phyloP scores from a whole-genome alignment of 257 asterid genomes.

The Nicotiana paniculata region DNA sequence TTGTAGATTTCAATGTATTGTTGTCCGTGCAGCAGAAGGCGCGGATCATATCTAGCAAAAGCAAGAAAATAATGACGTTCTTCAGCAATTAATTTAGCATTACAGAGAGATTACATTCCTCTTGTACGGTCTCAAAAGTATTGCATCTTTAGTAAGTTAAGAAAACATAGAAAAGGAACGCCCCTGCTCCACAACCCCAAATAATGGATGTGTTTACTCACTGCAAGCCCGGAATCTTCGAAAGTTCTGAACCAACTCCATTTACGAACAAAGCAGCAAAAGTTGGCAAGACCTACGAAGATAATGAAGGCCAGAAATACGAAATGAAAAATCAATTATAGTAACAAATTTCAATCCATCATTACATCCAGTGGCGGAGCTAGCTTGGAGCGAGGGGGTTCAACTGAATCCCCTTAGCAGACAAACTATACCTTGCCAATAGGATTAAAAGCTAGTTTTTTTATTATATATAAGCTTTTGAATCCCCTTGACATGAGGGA shows the following conservation, averaged over 20 bases:
- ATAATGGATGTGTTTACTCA: conserved; percentile 25
- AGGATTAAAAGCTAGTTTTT: no score
- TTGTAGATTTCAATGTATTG: conserved; percentile 77
- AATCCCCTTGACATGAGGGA: no score
- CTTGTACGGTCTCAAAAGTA: no score
- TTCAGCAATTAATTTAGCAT: background rate
- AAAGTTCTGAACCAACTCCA: conserved; percentile 26
- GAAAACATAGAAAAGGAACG: background rate
- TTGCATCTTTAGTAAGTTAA: background rate
- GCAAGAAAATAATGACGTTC: background rate
- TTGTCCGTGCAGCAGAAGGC: conserved; percentile 78
- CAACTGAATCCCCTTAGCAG: no score
- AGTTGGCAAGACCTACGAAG: conserved; percentile 74
- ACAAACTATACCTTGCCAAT: no score
- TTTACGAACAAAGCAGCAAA: conserved; percentile 55
- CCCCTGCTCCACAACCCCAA: no score
- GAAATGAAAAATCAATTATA: background rate
- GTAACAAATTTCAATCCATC: background rate
- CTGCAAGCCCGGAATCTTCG: conserved; percentile 57
- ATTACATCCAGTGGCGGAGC: no score
- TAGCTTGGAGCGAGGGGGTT: no score
- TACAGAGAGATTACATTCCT: background rate
- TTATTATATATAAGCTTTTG: no score
- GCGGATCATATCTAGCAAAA: conserved; percentile 59
- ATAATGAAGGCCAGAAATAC: background rate